Percentiles rank a stretch among this genome's conserved stretches.
Evolutionary conservation across 2,329 filamentous ascomycete genomes (phyloP).

Genomic region (Fusarium sp.): DNA sequence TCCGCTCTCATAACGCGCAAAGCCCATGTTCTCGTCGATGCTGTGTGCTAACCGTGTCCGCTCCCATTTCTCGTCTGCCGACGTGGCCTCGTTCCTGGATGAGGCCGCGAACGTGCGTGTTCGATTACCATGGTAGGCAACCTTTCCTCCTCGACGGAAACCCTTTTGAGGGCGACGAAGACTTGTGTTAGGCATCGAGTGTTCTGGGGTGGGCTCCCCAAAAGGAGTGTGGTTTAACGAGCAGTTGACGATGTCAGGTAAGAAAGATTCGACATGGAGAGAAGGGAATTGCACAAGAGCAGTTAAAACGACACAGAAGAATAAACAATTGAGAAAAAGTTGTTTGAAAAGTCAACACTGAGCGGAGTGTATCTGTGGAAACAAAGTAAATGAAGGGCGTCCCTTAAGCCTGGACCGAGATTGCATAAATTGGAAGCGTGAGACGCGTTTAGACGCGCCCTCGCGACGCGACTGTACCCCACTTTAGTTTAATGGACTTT

Average conservation of each 20-base stretch:
- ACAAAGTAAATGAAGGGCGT: slow-evolving; percentile 36
- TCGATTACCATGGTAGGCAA: slow-evolving; percentile 75
- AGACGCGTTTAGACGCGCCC: slow-evolving; percentile 51
- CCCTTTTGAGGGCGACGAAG: slow-evolving; percentile 72
- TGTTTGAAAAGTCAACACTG: slow-evolving; percentile 38
- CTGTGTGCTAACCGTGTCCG: slow-evolving; percentile 82
- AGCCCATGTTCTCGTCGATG: slow-evolving; percentile 97
- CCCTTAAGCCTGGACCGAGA: slow-evolving; percentile 42
- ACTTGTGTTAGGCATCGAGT: slow-evolving; percentile 68
- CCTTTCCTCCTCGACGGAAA: slow-evolving; percentile 75
- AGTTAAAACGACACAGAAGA: neutral
- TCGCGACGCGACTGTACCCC: slow-evolving; percentile 45
- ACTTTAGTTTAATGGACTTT: slow-evolving; percentile 51
- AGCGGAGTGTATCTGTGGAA: slow-evolving; percentile 40
- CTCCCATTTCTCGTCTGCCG: slow-evolving; percentile 92
- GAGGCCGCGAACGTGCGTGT: slow-evolving; percentile 84
- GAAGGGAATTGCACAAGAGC: neutral
- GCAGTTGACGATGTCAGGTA: slow-evolving; percentile 24
- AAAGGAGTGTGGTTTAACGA: slow-evolving; percentile 37
- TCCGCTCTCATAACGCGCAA: slow-evolving; percentile 89
- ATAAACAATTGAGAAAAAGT: slow-evolving; percentile 18
- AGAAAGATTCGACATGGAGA: slow-evolving; percentile 32
- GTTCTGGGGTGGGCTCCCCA: slow-evolving; percentile 26
- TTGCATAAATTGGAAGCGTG: slow-evolving; percentile 41
- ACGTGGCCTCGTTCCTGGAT: slow-evolving; percentile 84